Conservation (phyloP, 805 yeast species). For the Candida patagonica region DNA sequence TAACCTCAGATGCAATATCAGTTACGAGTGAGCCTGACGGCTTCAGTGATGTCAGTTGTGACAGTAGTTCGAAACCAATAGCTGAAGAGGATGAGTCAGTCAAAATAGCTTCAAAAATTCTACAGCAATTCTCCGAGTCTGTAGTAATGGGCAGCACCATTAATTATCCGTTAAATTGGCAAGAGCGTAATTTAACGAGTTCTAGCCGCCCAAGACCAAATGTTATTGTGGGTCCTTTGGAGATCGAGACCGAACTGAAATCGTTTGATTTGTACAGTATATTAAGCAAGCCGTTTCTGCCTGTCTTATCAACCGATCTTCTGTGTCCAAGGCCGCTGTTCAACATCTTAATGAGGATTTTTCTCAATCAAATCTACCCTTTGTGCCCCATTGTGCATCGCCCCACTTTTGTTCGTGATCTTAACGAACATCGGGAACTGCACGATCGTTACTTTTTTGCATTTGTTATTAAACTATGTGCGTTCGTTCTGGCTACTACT, state of each 20-base stretch:
- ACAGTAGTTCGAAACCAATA: neutral
- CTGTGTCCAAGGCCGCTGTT: conserved; percentile 5
- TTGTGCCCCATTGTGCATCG: conserved; percentile 12
- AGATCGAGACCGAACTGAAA: too few species aligned
- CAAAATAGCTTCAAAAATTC: neutral
- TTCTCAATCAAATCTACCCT: conserved; percentile 9
- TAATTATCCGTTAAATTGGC: neutral
- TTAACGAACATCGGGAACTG: conserved; percentile 8
- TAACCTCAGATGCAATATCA: too few species aligned
- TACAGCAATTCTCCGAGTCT: conserved; percentile 1
- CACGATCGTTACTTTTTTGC: conserved; percentile 11
- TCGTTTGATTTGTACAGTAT: neutral
- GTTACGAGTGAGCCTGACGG: neutral
- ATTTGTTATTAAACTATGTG: conserved; percentile 8
- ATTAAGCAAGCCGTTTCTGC: neutral
- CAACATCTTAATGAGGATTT: conserved; percentile 4
- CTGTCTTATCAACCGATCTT: conserved; percentile 1
- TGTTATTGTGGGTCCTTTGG: neutral
- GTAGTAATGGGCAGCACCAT: neutral
- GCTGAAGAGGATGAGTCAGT: neutral
- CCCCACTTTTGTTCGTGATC: conserved; percentile 12
- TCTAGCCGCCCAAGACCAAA: too few species aligned
- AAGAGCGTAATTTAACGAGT: neutral
- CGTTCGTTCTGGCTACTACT: conserved; percentile 8
- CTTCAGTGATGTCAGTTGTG: neutral